Evolutionary conservation across 805 yeast species (phyloP), one percentile per base, ranked within the genome.

Genomic region (Ogataea glucozyma): DNA sequence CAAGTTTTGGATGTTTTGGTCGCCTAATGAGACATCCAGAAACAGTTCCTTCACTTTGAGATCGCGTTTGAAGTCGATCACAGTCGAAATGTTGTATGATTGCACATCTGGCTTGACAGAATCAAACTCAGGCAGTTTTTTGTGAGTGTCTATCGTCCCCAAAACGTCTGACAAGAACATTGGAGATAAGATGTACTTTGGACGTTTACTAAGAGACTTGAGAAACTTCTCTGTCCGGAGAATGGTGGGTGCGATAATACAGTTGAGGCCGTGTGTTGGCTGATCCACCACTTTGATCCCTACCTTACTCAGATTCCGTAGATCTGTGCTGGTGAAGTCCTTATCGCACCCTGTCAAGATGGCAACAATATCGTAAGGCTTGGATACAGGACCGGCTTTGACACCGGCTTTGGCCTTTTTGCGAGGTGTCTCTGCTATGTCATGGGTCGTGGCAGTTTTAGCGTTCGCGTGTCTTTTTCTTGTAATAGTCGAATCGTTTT

Each of bases 211-310:
- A 38, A 89, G 65, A 16, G 89, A 79, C 31, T 76, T 75, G 41
- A 91, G 70, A 56, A 91, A 90, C 64, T 91, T 93, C 44, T 85
- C 96, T 0, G 98, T 91, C 51, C 97, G 71, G 53, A 85, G 59
- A n/a, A 85, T 72, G 47, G 79, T 79, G 1, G 97, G 96, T 0
- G 97, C 90, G 9, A 90, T 77, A 9, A 85, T 76, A 32, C 72
- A 61, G 35, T 69, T 71, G 6, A 75, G 47, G 13, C 69, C 63
- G 7, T 69, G 69, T 3, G 73, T 77, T 11, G 71, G 64, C 13
- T 68, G 61, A 2, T 62, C 65, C 1, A 58, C 47, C 16, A 85
- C 64, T 19, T 65, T 64, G 22, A 90, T 75, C 0, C 96, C 96
- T 9, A 79, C 54, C n/a, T 63, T 62, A 13, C 64, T 57, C 26